phyloP scores from a whole-genome alignment of 2,329 filamentous ascomycete genomes.

The Triangularia verruculosa region DNA sequence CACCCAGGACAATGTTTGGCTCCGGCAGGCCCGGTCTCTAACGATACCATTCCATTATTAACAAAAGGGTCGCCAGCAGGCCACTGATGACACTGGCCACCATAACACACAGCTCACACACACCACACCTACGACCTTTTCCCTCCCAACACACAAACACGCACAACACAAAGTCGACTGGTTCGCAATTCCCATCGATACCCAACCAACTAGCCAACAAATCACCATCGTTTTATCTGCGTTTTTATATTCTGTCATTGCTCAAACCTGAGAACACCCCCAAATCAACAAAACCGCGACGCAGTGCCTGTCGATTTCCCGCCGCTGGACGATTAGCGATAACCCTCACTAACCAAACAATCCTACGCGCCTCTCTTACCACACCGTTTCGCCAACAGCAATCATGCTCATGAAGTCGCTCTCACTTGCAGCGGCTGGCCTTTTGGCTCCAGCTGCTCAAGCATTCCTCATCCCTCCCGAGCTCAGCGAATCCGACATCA shows the following conservation, averaged over 20 bases:
- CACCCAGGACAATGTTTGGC: slow-evolving; percentile 8
- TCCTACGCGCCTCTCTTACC: neutral
- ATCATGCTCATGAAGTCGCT: slow-evolving; percentile 42
- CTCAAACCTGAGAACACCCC: neutral
- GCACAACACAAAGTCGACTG: slow-evolving; percentile 6
- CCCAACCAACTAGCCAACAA: neutral
- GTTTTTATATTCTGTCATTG: neutral
- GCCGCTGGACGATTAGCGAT: slow-evolving; percentile 1
- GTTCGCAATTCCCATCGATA: slow-evolving; percentile 2
- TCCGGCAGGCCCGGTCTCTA: slow-evolving; percentile 12
- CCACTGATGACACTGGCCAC: neutral
- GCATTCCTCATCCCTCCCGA: slow-evolving; percentile 56
- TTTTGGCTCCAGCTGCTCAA: slow-evolving; percentile 34
- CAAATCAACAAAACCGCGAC: neutral
- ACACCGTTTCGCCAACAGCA: slow-evolving; percentile 1
- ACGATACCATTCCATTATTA: slow-evolving; percentile 2
- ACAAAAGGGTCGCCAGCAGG: slow-evolving; percentile 3
- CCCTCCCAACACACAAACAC: neutral
- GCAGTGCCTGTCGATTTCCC: neutral
- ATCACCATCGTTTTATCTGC: neutral
- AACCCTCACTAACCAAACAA: neutral
- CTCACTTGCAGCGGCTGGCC: slow-evolving; percentile 42
- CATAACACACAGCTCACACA: neutral
- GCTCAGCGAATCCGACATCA: slow-evolving; percentile 42
- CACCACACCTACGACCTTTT: neutral